These are phyloP conservation scores for Rheum nobile DNA, from an alignment of 148 eudicot genomes.

Conservation along the genomic window DNA sequence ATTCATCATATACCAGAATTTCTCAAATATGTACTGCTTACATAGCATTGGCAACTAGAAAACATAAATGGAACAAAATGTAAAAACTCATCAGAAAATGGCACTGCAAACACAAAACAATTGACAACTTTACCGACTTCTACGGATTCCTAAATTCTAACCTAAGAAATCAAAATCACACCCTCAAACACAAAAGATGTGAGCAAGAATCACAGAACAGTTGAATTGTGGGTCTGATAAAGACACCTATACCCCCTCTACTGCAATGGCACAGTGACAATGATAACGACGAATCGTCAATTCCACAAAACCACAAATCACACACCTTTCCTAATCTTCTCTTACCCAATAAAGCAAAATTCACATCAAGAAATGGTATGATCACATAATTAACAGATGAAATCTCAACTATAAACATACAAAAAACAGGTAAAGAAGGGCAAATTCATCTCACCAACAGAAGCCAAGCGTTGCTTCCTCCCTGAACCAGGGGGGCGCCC, in stretches of 20 bases:
- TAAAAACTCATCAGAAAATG: not conserved
- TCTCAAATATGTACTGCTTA: not conserved
- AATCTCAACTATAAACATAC: not conserved
- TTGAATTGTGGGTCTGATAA: not conserved
- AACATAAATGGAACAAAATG: no score
- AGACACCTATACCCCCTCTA: not conserved
- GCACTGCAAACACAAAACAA: not conserved
- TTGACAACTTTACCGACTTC: not conserved
- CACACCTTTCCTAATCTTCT: not conserved
- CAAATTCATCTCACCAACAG: conserved; percentile 45
- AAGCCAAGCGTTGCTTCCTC: conserved; percentile 77
- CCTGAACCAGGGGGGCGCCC: conserved; percentile 96
- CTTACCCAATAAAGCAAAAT: not conserved
- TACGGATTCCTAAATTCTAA: not conserved
- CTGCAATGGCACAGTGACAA: not conserved
- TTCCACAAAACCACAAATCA: not conserved
- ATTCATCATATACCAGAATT: not conserved
- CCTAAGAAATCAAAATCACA: not conserved
- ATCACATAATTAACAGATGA: not conserved
- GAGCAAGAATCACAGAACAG: not conserved
- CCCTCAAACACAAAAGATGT: not conserved
- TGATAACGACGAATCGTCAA: not conserved
- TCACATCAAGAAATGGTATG: not conserved
- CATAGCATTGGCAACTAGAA: not conserved
- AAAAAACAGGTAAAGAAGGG: not conserved